Evolutionary conservation across 768 basidiomycete species (phyloP).

Genomic region (Serendipita sp.): DNA sequence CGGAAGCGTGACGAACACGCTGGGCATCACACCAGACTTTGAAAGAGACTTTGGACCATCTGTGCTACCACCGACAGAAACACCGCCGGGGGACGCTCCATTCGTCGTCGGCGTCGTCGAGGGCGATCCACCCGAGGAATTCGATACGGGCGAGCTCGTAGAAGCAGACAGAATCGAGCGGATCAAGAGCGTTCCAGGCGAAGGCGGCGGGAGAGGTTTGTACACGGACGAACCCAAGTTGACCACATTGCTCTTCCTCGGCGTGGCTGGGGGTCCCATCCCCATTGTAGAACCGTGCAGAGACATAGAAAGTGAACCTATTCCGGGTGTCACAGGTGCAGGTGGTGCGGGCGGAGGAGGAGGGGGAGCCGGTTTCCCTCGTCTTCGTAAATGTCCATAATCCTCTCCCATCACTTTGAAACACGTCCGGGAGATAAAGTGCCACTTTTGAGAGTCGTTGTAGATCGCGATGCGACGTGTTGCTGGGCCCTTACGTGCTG

Average conservation of each 20-base stretch:
- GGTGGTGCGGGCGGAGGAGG: slow-evolving; percentile 12
- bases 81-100: neutral
- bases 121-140: neutral
- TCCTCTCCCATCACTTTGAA: slow-evolving; percentile 48
- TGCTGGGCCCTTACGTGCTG: slow-evolving; percentile 30
- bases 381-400: slow-evolving; percentile 45
- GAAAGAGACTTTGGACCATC: neutral
- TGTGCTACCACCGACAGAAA: neutral
- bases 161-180: neutral
- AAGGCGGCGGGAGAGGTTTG: neutral
- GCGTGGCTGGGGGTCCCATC: slow-evolving; percentile 13
- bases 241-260: slow-evolving; percentile 15
- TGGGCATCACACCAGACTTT: neutral
- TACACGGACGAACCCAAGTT: neutral
- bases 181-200: neutral
- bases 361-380: slow-evolving; percentile 28
- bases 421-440: slow-evolving; percentile 36
- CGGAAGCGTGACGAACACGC: neutral
- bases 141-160: neutral
- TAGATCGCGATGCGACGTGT: slow-evolving; percentile 41
- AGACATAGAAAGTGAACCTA: neutral
- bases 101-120: neutral
- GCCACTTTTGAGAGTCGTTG: slow-evolving; percentile 53
- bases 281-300: slow-evolving; percentile 8
- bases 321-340: slow-evolving; percentile 9